Conservation (phyloP, 129 eudicot species). For the Chrysanthemum lavandulifolium region DNA sequence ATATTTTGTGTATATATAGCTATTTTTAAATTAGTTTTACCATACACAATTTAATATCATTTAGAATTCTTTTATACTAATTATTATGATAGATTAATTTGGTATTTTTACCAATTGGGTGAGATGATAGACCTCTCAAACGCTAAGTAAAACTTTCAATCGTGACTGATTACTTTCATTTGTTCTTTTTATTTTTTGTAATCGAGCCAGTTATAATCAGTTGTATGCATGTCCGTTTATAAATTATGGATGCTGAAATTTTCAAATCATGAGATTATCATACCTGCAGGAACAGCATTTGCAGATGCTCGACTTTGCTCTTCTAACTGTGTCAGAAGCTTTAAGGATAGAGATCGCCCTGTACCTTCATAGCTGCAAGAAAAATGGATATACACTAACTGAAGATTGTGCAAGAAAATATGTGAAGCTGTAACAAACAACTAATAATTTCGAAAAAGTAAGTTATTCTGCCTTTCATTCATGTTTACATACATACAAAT, state of each 20-base stretch:
- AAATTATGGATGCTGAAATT: background rate
- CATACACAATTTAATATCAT: too few species aligned
- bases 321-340: slow-evolving; percentile 79
- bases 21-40: too few species aligned
- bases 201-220: too few species aligned
- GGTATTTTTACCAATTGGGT: too few species aligned
- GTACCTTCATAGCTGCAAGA: slow-evolving; percentile 85
- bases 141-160: too few species aligned
- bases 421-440: slow-evolving; percentile 6
- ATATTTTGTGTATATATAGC: too few species aligned
- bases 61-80: background rate
- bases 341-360: too few species aligned
- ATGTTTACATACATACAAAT: too few species aligned
- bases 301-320: slow-evolving; percentile 60
- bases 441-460: background rate
- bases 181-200: too few species aligned
- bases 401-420: background rate
- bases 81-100: background rate
- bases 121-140: too few species aligned
- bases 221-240: background rate
- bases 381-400: background rate
- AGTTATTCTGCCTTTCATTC: background rate
- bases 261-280: background rate
- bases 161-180: too few species aligned
- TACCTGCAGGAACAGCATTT: slow-evolving; percentile 63